These are phyloP conservation scores for Candolleomyces aberdarensis DNA, from an alignment of 768 basidiomycete species.

Conservation along the genomic window DNA sequence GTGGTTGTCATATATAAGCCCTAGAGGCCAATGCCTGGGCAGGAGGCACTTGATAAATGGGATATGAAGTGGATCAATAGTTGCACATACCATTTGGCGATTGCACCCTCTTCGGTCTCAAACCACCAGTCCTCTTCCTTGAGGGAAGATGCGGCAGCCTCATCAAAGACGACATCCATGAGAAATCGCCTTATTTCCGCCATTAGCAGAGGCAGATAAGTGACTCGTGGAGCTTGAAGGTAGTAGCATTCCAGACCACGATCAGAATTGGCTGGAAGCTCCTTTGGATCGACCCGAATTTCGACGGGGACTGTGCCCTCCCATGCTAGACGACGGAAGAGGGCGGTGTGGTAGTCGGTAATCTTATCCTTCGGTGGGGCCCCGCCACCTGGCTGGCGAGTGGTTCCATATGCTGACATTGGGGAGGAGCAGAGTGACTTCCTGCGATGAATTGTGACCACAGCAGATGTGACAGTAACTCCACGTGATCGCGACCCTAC, in stretches of 20 bases:
- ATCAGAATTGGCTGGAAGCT: constrained; percentile 87
- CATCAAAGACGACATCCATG: constrained; percentile 91
- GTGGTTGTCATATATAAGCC: constrained; percentile 88
- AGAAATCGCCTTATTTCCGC: constrained; percentile 87
- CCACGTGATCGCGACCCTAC: constrained; percentile 23
- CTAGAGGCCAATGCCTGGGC: constrained; percentile 97
- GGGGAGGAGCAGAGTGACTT: not conserved
- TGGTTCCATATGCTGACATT: constrained; percentile 55
- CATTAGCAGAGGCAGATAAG: constrained; percentile 89
- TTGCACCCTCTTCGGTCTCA: constrained; percentile 77
- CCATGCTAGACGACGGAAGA: constrained; percentile 88
- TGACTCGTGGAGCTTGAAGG: constrained; percentile 86
- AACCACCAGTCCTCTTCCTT: constrained; percentile 98
- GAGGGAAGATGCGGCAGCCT: constrained; percentile 66
- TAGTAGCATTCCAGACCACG: constrained; percentile 88
- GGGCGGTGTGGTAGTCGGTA: constrained; percentile 60
- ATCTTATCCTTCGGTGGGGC: constrained; percentile 33
- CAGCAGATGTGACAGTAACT: constrained; percentile 14
- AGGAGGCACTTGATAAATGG: not conserved
- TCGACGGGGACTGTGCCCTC: constrained; percentile 88
- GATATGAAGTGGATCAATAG: not conserved
- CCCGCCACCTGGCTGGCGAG: constrained; percentile 41
- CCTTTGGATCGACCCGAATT: constrained; percentile 84
- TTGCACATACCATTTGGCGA: constrained; percentile 79
- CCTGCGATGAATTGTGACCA: constrained; percentile 4